These are phyloP conservation scores for Populus tomentosa DNA, from an alignment of 441 rosid genomes.

Conservation along the genomic window DNA sequence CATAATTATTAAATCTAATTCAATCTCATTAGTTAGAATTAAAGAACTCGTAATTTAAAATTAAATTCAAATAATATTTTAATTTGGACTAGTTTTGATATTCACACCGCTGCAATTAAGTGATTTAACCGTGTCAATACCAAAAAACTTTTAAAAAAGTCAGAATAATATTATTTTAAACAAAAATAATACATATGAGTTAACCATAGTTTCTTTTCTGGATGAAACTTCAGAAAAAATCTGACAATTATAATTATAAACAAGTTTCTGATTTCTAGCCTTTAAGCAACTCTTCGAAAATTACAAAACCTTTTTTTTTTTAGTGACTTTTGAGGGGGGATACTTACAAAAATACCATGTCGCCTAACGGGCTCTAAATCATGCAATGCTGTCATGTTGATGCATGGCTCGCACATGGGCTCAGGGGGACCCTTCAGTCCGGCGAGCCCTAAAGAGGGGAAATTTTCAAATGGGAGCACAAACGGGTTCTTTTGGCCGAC, in stretches of 20 bases:
- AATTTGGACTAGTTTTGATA: neutral
- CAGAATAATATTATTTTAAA: too few species aligned
- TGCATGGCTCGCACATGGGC: conserved; percentile 7
- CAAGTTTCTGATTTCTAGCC: neutral
- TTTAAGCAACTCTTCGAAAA: neutral
- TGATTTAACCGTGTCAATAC: neutral
- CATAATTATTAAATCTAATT: too few species aligned
- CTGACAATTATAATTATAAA: neutral
- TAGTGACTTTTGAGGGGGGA: neutral
- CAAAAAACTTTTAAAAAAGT: too few species aligned
- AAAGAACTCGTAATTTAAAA: too few species aligned
- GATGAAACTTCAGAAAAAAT: neutral
- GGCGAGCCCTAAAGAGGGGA: conserved; percentile 1
- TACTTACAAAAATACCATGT: neutral
- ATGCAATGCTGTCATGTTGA: neutral
- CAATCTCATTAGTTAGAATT: too few species aligned
- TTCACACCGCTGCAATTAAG: neutral
- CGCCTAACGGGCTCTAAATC: neutral
- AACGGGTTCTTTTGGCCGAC: conserved; percentile 20
- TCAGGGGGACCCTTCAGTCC: neutral
- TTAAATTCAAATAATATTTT: too few species aligned
- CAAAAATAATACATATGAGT: neutral
- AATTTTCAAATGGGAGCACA: neutral
- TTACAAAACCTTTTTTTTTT: neutral
- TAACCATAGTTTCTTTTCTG: neutral